Evolutionary conservation across 208 protist species (phyloP).

Genomic region (Leptomonas seymouri): DNA sequence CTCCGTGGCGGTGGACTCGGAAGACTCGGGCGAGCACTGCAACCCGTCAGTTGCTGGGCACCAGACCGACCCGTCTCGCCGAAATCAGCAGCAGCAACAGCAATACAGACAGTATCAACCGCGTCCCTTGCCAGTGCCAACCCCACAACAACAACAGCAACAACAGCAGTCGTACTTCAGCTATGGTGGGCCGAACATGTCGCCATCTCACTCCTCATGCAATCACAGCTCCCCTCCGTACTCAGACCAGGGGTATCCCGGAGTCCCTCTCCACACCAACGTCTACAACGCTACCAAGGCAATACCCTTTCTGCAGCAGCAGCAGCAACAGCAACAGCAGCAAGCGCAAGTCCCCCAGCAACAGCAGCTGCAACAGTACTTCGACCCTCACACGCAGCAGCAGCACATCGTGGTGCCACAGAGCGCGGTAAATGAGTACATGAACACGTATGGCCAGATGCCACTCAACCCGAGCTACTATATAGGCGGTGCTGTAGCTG

Average conservation of each 20-base stretch:
- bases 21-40: slow-evolving; percentile 1
- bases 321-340: slow-evolving; percentile 5
- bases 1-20: neutral
- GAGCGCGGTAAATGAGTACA: neutral
- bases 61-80: neutral
- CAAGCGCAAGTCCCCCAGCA: slow-evolving; percentile 7
- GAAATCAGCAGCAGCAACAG: slow-evolving; percentile 12
- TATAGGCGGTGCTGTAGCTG: neutral
- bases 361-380: neutral
- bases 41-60: neutral
- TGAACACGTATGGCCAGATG: slow-evolving; percentile 14
- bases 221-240: neutral
- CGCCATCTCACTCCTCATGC: slow-evolving; percentile 7
- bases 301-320: neutral
- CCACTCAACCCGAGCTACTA: slow-evolving; percentile 11
- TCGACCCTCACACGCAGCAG: too few relatives aligned
- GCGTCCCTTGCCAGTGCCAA: neutral
- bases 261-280: neutral
- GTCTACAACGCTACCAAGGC: slow-evolving; percentile 4
- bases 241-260: neutral
- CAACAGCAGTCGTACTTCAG: slow-evolving; percentile 20
- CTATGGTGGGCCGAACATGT: slow-evolving; percentile 8
- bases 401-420: slow-evolving; percentile 3
- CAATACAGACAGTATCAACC: slow-evolving; percentile 14
- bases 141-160: neutral